Evolutionary conservation across 192 early-diverging fungal genomes (phyloP), one percentile per base, ranked within the genome.

Genomic region (Coemansia sp.): DNA sequence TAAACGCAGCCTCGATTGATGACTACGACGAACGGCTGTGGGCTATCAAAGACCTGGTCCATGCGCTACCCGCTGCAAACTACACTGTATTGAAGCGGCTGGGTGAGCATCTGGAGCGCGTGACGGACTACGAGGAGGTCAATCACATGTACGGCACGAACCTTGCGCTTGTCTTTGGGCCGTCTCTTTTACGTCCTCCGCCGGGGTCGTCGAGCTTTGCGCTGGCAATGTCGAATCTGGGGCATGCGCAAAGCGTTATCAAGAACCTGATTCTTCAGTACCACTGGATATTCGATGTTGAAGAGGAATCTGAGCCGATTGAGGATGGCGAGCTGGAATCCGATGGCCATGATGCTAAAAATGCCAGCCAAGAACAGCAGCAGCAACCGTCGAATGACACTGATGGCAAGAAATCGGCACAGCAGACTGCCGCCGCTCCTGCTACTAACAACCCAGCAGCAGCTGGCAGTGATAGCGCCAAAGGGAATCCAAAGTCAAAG

Each of bases 151-250:
- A 89, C 59, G 86, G 88, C 8, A 85, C 84, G 25, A 98, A 98
- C 61, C 84, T 98, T 50, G 88, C 92, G 0, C 94, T 98, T 67
- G 91, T 98, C n/a, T 98, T 95, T 89, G 94, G 93, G 1, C 96
- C 96, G 1, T 94, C 92, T 15, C 72, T 98, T 52, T 68, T 98
- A 28, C 85, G 86, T 17, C 87, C 87, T 22, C 75, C 72, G 6
- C 86, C 84, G 3, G 85, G 85, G 0, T 81, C 85, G 20, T 74
- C 82, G 25, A 83, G 84, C 22, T 84, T 84, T 57, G 87, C 87
- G 55, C 71, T 83, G 47, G 82, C 86, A 14, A 91, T 91, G 88
- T 82, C 87, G 30, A 89, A 91, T 59, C 55, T 91, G 25, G 88
- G 88, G 14, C 84, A 89, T 60, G 86, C 88, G 19, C 88, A 86